Conservation (phyloP, 345 rosid species). For the Citrus australasica region DNA sequence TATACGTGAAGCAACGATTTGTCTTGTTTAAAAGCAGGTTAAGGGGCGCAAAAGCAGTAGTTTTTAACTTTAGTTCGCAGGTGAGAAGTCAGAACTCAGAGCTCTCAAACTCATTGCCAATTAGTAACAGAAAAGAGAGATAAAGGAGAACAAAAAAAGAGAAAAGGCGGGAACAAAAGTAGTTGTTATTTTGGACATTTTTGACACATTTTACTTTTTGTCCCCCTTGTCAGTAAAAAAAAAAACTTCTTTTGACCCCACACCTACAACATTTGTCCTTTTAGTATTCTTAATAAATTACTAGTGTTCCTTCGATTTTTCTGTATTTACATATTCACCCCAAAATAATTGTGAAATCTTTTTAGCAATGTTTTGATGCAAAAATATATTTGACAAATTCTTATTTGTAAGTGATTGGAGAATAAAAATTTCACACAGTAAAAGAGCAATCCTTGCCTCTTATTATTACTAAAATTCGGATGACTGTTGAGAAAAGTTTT, state of each 20-base stretch:
- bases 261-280: too few relatives aligned
- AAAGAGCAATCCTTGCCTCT: too few relatives aligned
- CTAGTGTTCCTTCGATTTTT: not conserved
- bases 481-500: too few relatives aligned
- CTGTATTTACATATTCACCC: not conserved
- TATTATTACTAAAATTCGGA: too few relatives aligned
- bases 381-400: not conserved
- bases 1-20: not conserved
- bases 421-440: too few relatives aligned
- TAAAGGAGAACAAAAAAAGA: not conserved
- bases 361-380: too few relatives aligned
- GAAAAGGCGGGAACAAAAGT: conserved; percentile 31
- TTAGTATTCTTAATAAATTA: not conserved
- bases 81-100: not conserved
- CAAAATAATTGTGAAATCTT: not conserved
- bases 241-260: not conserved
- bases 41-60: conserved; percentile 2
- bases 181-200: conserved; percentile 26
- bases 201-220: conserved; percentile 23
- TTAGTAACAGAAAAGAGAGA: not conserved
- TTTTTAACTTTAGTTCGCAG: not conserved
- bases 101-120: too few relatives aligned
- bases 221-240: conserved; percentile 7
- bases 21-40: not conserved
- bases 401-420: too few relatives aligned